Conservation (phyloP, 2,329 filamentous ascomycete genomes). For the Neurospora sp. region DNA sequence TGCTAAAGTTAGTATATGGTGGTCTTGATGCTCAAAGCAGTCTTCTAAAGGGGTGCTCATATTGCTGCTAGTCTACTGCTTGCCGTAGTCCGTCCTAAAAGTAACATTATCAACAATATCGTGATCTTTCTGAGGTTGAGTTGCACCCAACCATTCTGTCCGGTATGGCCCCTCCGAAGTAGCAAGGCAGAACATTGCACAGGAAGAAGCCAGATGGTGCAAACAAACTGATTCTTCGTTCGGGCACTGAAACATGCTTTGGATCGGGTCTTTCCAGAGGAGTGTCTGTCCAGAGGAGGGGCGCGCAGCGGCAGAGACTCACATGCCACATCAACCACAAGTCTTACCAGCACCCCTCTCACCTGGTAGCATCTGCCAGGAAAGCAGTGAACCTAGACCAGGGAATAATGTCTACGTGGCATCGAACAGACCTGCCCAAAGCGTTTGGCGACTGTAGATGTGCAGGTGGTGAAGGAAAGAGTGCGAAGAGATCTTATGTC, state of each 20-base stretch:
- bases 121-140: no score
- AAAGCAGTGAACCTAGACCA: no score
- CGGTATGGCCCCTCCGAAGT: no score
- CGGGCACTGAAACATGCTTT: not conserved
- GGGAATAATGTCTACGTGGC: no score
- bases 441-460: not conserved
- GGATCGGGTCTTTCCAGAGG: not conserved
- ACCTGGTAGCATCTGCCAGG: not conserved
- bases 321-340: not conserved
- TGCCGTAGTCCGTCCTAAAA: no score
- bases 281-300: not conserved
- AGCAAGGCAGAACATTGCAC: not conserved
- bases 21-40: not conserved
- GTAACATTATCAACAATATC: no score
- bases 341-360: not conserved
- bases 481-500: not conserved
- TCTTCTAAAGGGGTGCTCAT: no score
- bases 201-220: not conserved
- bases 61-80: no score
- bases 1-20: not conserved
- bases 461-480: not conserved
- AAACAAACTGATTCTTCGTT: not conserved
- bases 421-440: not conserved
- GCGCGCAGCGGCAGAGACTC: not conserved
- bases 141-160: no score